Evolutionary conservation across 331 rosid genomes (phyloP).

Genomic region (Cydonia oblonga): DNA sequence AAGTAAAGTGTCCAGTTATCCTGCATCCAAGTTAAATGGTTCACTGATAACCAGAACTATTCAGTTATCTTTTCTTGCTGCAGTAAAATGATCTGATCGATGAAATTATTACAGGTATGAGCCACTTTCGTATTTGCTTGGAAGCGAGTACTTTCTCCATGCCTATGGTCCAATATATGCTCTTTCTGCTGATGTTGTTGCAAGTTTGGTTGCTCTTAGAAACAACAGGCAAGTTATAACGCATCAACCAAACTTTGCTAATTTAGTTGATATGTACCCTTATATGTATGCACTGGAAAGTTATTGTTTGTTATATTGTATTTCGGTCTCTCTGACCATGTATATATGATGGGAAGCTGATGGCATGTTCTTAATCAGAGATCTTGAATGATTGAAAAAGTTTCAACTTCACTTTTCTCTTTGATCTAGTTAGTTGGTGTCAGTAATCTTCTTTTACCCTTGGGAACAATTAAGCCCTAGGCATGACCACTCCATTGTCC

Average conservation of each 20-base stretch:
- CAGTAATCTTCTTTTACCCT: not conserved
- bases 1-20: not conserved
- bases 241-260: not conserved
- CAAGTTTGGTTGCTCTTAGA: slow-evolving; percentile 83
- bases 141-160: slow-evolving; percentile 90
- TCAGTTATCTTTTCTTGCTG: not conserved
- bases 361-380: not conserved
- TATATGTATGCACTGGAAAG: not conserved
- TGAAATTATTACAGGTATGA: slow-evolving; percentile 63
- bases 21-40: not conserved
- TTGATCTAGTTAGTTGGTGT: not conserved
- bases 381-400: not conserved
- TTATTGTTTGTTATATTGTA: not conserved
- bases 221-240: slow-evolving; percentile 56
- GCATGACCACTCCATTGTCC: not conserved
- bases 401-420: not conserved
- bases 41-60: not conserved
- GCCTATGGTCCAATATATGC: slow-evolving; percentile 97
- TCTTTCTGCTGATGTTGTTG: slow-evolving; percentile 89
- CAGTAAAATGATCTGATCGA: not conserved
- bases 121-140: slow-evolving; percentile 73
- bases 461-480: not conserved
- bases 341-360: not conserved
- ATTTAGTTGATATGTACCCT: not conserved
- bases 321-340: not conserved